Base-by-base conservation (phyloP, 352 stramenopile species). In the Globisporangium nunn region DNA sequence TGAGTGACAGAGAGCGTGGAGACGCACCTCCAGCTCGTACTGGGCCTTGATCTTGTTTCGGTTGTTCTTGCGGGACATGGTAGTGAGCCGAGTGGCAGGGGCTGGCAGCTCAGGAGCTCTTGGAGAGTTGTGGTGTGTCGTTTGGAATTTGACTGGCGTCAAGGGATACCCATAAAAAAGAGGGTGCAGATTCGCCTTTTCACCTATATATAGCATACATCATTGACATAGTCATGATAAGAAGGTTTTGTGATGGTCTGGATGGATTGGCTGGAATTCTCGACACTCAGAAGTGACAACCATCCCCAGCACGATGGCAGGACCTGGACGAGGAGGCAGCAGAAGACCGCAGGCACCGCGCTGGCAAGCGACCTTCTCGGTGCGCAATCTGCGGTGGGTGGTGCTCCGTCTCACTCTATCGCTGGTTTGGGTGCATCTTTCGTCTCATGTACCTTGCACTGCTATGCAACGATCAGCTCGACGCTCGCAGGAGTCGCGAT, bases 61-160 rank as follows among this genome's bases (percentile, higher is more conserved):
- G 64, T 86, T 90, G 64, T 88, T 88, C 75, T 90, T 90, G 63
- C 76, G 76, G 47, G 80, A 90, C 80, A 90, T 90, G 33, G 15
- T 56, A 54, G 28, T 11, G 15, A 18, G 39, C 12, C 33, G 33
- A 11, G 6, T 11, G 37, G 11, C 17, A 12, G 37, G 3, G 37
- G 37, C 35, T 7, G 7, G 35, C 10, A 14, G 46, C 17, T 8
- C 6, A 6, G 31, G 31, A 37, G 31, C 31, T 37, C 31, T 37
- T 37, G 6, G 3, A 37, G 31, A 37, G 6, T 37, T 8, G 31
- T 8, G 2, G 0, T 37, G 31, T 37, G 31, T 40, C 35, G 35
- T 2, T 14, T 40, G 7, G 35, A 40, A 14, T 40, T 40, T 40
- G 35, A 40, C 35, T 40, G 35, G 35, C 35, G 10, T 2, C 23